Conservation (phyloP, 306 rosid genomes). For the Vigna unguiculata region DNA sequence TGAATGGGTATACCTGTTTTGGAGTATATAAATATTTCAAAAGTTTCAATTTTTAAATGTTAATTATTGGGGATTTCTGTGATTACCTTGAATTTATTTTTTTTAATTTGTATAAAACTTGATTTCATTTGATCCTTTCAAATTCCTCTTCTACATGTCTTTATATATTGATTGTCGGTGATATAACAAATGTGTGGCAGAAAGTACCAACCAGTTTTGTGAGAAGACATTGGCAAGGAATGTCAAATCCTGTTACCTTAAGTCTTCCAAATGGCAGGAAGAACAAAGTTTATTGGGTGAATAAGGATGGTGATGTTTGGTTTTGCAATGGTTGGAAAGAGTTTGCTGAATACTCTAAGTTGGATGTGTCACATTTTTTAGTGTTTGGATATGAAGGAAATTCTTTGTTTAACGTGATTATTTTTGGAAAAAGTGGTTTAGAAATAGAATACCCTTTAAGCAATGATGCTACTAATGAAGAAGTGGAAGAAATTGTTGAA, state of each 20-base stretch:
- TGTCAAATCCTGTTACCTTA: constrained; percentile 18
- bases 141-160: too few species aligned
- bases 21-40: too few species aligned
- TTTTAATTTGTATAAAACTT: too few species aligned
- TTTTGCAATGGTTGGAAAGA: constrained; percentile 37
- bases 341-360: constrained; percentile 2
- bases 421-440: neutral
- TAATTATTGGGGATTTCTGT: too few species aligned
- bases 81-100: too few species aligned
- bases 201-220: constrained; percentile 31
- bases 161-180: too few species aligned
- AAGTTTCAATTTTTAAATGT: too few species aligned
- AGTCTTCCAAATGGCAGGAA: constrained; percentile 45
- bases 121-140: too few species aligned
- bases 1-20: too few species aligned
- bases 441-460: constrained; percentile 35
- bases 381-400: constrained; percentile 37
- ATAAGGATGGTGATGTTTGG: constrained; percentile 20
- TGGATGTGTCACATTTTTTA: constrained; percentile 31
- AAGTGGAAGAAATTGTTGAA: neutral
- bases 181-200: neutral
- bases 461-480: neutral
- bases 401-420: constrained; percentile 13
- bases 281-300: constrained; percentile 29
- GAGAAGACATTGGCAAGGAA: constrained; percentile 23